Conservation (phyloP, 1,284 basidiomycete genomes). For the Clitocybe nebularis region DNA sequence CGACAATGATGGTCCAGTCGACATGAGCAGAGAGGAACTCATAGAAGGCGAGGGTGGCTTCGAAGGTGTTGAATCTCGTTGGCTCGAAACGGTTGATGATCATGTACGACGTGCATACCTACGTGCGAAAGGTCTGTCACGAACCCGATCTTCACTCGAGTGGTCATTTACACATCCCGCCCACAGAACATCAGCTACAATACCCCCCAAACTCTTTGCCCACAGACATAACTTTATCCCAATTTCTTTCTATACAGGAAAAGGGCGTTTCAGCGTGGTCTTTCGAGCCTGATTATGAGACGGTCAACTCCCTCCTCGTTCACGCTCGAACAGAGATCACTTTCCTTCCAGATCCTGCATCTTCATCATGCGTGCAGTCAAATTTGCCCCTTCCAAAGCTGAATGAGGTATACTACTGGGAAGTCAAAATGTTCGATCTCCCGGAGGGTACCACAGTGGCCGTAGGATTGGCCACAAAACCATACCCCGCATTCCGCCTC, state of each 20-base stretch:
- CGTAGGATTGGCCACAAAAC: constrained; percentile 91
- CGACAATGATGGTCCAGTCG: constrained; percentile 90
- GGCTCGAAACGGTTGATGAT: constrained; percentile 85
- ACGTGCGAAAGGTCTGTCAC: constrained; percentile 78
- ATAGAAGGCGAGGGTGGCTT: constrained; percentile 90
- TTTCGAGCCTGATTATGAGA: constrained; percentile 96
- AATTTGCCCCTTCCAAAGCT: constrained; percentile 92
- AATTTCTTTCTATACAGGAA: constrained; percentile 96
- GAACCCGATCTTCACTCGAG: constrained; percentile 5
- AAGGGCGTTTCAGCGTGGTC: constrained; percentile 98
- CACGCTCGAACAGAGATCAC: constrained; percentile 94
- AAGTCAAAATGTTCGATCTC: constrained; percentile 96
- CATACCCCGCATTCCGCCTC: constrained; percentile 88
- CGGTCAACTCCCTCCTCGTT: constrained; percentile 85
- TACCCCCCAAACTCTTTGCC: constrained; percentile 91
- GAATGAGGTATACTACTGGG: constrained; percentile 98
- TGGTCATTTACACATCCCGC: no score
- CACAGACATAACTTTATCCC: constrained; percentile 94
- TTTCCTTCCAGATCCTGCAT: constrained; percentile 91
- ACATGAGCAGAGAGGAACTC: constrained; percentile 88
- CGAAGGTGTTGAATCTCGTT: constrained; percentile 86
- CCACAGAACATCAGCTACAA: constrained; percentile 88
- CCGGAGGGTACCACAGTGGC: constrained; percentile 80
- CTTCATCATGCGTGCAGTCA: constrained; percentile 89
- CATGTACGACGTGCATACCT: constrained; percentile 69